These are phyloP conservation scores for Helotiales sp. DNA, from an alignment of 2,329 filamentous ascomycete species.

Conservation along the genomic window DNA sequence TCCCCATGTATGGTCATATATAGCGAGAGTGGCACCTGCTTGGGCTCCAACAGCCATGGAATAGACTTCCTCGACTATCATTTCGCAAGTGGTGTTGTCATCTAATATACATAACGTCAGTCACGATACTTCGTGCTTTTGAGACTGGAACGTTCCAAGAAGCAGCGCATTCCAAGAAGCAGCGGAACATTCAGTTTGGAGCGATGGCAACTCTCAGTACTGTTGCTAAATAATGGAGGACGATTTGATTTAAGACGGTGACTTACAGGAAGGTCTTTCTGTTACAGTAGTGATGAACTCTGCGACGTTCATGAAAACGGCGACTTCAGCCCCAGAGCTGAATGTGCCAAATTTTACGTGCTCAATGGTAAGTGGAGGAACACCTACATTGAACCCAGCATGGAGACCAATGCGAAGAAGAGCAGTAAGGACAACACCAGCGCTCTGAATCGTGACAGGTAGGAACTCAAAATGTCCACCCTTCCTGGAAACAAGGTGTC, in stretches of 20 bases:
- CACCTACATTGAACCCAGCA: conserved; percentile 43
- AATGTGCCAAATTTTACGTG: background rate
- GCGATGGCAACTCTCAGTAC: too few relatives aligned
- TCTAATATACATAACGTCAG: too few relatives aligned
- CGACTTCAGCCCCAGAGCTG: conserved; percentile 38
- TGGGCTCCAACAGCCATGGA: conserved; percentile 51
- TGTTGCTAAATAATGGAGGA: too few relatives aligned
- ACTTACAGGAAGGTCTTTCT: too few relatives aligned
- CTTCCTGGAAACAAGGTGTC: background rate
- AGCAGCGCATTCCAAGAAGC: too few relatives aligned
- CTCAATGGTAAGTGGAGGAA: conserved; percentile 22
- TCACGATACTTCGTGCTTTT: too few relatives aligned
- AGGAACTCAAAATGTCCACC: background rate
- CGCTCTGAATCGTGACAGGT: conserved; percentile 41
- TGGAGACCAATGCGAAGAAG: conserved; percentile 48
- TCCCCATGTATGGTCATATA: conserved; percentile 49
- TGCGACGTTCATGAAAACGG: conserved; percentile 53
- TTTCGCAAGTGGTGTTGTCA: conserved; percentile 40
- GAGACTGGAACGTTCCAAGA: too few relatives aligned
- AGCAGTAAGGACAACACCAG: conserved; percentile 46
- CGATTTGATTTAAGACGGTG: too few relatives aligned
- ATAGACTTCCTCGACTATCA: conserved; percentile 51
- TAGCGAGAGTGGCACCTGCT: conserved; percentile 51
- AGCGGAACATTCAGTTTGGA: too few relatives aligned
- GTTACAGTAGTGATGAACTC: conserved; percentile 55